phyloP scores from a whole-genome alignment of 768 basidiomycete genomes.

The Kwoniella heveanensis region DNA sequence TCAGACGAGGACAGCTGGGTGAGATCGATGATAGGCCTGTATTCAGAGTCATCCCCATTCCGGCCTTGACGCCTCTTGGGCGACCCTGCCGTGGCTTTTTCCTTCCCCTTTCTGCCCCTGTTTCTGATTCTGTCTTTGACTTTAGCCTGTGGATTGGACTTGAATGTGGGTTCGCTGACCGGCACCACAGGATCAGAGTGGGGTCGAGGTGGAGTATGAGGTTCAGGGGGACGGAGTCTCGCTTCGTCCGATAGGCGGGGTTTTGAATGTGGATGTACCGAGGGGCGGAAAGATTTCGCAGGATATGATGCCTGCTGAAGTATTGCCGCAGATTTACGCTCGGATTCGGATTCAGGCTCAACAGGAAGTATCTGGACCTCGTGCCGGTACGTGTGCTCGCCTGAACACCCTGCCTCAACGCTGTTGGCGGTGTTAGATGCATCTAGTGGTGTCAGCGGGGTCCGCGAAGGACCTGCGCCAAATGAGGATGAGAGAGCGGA shows the following conservation, averaged over 20 bases:
- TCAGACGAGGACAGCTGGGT: neutral
- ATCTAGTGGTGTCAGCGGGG: neutral
- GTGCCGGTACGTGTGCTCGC: neutral
- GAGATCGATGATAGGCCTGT: constrained; percentile 17
- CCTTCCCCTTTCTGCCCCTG: neutral
- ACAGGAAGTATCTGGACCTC: neutral
- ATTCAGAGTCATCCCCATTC: constrained; percentile 4
- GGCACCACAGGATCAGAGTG: constrained; percentile 7
- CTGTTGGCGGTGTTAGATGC: neutral
- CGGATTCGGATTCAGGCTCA: neutral
- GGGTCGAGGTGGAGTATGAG: constrained; percentile 6
- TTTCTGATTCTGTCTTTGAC: constrained; percentile 2
- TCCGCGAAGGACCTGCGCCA: neutral
- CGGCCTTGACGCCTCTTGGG: neutral
- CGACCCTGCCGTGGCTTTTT: neutral
- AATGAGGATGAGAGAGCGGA: neutral
- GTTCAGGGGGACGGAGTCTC: constrained; percentile 4
- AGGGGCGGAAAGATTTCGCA: constrained; percentile 9
- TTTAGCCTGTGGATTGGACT: constrained; percentile 1
- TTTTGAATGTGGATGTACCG: constrained; percentile 22
- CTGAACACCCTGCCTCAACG: neutral
- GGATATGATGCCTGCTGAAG: neutral
- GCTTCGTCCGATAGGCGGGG: constrained; percentile 20
- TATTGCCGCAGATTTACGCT: neutral
- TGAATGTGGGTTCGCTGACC: neutral